phyloP scores from a whole-genome alignment of 345 rosid genomes.

The Hibiscus syriacus region DNA sequence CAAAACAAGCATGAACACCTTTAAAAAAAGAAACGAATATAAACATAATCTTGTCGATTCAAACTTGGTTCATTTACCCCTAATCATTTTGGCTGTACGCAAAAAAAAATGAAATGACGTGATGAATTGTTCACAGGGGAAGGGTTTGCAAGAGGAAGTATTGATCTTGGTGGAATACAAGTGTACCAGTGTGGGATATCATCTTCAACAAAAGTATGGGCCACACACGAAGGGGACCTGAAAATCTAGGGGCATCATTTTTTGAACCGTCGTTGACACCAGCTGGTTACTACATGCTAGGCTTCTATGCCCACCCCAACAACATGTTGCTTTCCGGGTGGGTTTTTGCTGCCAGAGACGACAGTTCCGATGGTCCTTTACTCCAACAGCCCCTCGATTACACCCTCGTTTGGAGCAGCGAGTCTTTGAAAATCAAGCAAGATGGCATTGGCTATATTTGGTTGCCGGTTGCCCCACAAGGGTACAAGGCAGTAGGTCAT shows the following conservation, averaged over 20 bases:
- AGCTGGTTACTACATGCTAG: conserved; percentile 46
- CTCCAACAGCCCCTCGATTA: conserved; percentile 60
- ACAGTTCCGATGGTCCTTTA: conserved; percentile 17
- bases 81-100: too few relatives aligned
- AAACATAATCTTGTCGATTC: too few relatives aligned
- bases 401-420: conserved; percentile 70
- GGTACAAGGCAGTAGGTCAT: conserved; percentile 57
- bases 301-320: conserved; percentile 62
- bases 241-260: conserved; percentile 64
- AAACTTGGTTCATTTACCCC: too few relatives aligned
- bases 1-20: too few relatives aligned
- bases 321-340: conserved; percentile 40
- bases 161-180: conserved; percentile 59
- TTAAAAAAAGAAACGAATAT: too few relatives aligned
- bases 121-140: too few relatives aligned
- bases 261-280: conserved; percentile 50
- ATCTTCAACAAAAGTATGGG: conserved; percentile 53
- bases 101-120: too few relatives aligned
- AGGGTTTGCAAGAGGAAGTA: conserved; percentile 47
- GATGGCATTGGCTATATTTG: conserved; percentile 57
- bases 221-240: conserved; percentile 57
- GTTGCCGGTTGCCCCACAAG: conserved; percentile 66
- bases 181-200: conserved; percentile 48
- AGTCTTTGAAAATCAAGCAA: conserved; percentile 49
- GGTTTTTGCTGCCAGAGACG: conserved; percentile 60